Evolutionary conservation across 2,329 filamentous ascomycete genomes (phyloP), one percentile per base, ranked within the genome.

Genomic region (Fonsecaea pedrosoi): DNA sequence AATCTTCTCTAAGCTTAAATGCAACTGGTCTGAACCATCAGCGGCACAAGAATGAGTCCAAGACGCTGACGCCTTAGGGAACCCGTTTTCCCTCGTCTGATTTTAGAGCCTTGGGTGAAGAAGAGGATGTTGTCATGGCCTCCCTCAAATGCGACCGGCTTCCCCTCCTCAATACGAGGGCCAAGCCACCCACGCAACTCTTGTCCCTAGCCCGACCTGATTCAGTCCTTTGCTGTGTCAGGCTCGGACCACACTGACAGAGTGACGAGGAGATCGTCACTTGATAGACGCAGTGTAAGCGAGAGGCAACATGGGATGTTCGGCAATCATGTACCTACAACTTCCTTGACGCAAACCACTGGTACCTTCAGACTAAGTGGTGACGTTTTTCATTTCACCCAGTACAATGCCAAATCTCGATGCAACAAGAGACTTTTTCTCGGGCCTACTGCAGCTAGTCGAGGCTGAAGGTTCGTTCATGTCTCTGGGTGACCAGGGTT

Each of bases 241-340:
- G 56, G 12, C 40, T 21, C 21, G 30, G 38, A 7, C 13, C 15
- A 45, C 7, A 32, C 10, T 37, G 10, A 54, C 59, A 54, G 12
- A 34, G 59, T 61, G 59, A 54, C 45, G 45, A 40, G 34, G n/a
- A 55, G 60, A 62, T 62, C 60, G 30, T 21, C 60, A 45, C n/a
- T 56, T 25, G 60, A 62, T 62, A 56, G 60, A 30, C 60, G 37
- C 13, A 15, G 53, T 42, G 40, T 55, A 48, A 62, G 60, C 60
- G 53, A 62, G 48, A 54, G 60, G 48, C 53, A 34, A 62, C 32
- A 25, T 15, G 30, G 25, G n/a, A 55, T 25, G n/a, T 37, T 35
- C 53, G 30, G 60, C 53, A 48, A 56, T 5, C 4, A 13, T 4
- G 40, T 42, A 42, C 15, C 40, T 42, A n/a, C 40, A 53, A 45